Evolutionary conservation across 768 basidiomycete genomes (phyloP).

Genomic region (Boletus reticuloceps): DNA sequence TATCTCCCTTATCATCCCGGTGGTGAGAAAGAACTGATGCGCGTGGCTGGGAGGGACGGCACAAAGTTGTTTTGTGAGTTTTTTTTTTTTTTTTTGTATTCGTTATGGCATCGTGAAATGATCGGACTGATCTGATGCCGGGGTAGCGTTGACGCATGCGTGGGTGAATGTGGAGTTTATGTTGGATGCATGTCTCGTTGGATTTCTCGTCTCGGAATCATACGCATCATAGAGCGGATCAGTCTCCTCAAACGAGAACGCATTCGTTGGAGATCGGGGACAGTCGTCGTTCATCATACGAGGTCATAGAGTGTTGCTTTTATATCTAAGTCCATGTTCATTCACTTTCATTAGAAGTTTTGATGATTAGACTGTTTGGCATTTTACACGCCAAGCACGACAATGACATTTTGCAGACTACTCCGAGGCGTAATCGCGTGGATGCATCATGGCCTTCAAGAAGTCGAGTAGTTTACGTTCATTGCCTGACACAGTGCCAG

Average conservation of each 20-base stretch:
- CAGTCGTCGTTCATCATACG: neutral
- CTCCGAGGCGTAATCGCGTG: too few species aligned
- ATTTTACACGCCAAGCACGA: neutral
- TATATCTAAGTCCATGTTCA: neutral
- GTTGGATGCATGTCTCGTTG: conserved; percentile 90
- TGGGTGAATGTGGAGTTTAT: conserved; percentile 98
- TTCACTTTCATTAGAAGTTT: neutral
- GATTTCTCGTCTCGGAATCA: conserved; percentile 79
- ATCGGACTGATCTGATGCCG: neutral
- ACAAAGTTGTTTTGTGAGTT: conserved; percentile 87
- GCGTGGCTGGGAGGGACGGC: conserved; percentile 92
- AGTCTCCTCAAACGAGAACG: too few species aligned
- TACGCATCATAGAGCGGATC: conserved; percentile 34
- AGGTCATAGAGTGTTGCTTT: conserved; percentile 24
- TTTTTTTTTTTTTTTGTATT: neutral
- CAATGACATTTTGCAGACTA: too few species aligned
- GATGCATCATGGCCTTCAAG: neutral
- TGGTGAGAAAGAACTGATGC: conserved; percentile 91
- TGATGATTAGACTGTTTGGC: neutral
- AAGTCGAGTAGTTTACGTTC: neutral
- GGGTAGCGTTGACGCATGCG: conserved; percentile 80
- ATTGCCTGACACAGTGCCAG: neutral
- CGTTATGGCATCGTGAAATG: too few species aligned
- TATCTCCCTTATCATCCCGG: conserved; percentile 94
- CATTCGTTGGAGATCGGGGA: neutral